A percentile compares a stretch with the other conserved stretches of the same genome.
phyloP scores from a whole-genome alignment of 306 rosid genomes.

The Glycine latifolia region DNA sequence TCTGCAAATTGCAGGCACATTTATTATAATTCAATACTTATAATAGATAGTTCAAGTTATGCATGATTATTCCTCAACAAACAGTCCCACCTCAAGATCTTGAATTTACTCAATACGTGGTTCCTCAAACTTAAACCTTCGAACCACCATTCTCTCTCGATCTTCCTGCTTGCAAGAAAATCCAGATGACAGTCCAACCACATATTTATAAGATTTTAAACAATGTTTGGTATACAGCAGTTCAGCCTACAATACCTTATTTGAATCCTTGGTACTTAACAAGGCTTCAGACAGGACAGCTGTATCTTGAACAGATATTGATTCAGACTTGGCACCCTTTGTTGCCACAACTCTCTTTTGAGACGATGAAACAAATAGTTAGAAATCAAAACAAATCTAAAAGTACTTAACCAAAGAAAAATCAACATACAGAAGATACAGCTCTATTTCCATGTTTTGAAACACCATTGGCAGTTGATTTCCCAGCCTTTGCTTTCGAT shows the following conservation, averaged over 20 bases:
- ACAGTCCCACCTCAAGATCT: constrained; percentile 84
- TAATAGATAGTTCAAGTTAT: constrained; percentile 33
- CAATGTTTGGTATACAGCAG: constrained; percentile 2
- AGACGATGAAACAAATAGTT: constrained; percentile 41
- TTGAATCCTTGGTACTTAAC: constrained; percentile 86
- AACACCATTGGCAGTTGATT: constrained; percentile 75
- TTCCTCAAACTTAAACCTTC: constrained; percentile 95
- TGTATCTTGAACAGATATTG: constrained; percentile 76
- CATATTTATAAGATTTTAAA: constrained; percentile 12
- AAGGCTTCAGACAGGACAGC: constrained; percentile 85
- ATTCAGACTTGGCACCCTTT: constrained; percentile 69
- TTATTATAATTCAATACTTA: constrained; percentile 36
- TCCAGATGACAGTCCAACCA: constrained; percentile 28
- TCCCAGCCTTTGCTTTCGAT: constrained; percentile 77
- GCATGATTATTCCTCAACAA: constrained; percentile 23
- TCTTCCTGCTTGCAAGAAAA: constrained; percentile 74
- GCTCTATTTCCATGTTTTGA: constrained; percentile 82
- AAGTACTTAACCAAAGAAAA: constrained; percentile 29
- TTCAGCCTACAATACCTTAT: constrained; percentile 70
- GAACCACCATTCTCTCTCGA: constrained; percentile 87
- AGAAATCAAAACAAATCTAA: constrained; percentile 29
- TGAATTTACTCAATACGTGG: constrained; percentile 95
- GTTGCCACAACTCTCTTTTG: constrained; percentile 65
- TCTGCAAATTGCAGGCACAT: constrained; percentile 60
- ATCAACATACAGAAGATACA: constrained; percentile 68